Conservation (phyloP, 768 basidiomycete genomes). For the Gyrodon lividus region DNA sequence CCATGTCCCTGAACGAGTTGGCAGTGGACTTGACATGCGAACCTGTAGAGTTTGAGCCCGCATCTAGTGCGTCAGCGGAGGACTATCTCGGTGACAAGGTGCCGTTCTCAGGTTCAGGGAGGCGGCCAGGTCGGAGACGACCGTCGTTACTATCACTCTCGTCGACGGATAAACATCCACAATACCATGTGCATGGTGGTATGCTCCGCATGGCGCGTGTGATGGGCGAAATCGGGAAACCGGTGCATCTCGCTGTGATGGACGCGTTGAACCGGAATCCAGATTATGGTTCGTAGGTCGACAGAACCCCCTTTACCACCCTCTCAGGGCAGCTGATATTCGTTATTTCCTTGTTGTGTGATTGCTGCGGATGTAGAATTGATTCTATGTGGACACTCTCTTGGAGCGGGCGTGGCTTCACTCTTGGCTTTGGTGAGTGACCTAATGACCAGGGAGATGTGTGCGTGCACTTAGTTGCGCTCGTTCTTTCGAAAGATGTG, state of each 20-base stretch:
- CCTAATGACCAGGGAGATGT: neutral
- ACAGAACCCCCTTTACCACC: neutral
- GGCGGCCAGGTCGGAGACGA: conserved; percentile 23
- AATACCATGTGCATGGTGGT: conserved; percentile 74
- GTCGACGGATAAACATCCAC: conserved; percentile 20
- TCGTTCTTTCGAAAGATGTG: conserved; percentile 56
- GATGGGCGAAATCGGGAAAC: conserved; percentile 76
- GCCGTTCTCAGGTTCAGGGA: conserved; percentile 34
- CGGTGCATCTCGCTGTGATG: conserved; percentile 72
- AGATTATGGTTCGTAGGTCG: conserved; percentile 58
- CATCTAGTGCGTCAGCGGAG: conserved; percentile 33
- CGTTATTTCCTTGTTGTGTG: neutral
- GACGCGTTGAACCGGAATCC: conserved; percentile 68
- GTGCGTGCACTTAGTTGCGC: neutral
- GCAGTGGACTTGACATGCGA: conserved; percentile 86
- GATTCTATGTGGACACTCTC: conserved; percentile 78
- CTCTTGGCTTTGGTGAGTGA: conserved; percentile 66
- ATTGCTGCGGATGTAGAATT: conserved; percentile 44
- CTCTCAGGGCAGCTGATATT: neutral
- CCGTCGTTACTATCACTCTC: conserved; percentile 21
- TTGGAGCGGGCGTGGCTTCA: conserved; percentile 80
- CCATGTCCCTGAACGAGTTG: conserved; percentile 85
- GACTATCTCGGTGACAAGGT: conserved; percentile 33
- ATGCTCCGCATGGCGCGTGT: conserved; percentile 77
- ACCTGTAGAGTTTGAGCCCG: conserved; percentile 62